Percentiles rank a stretch among this genome's conserved stretches.
These are phyloP conservation scores for Ascochyta fabae DNA, from an alignment of 2,329 filamentous ascomycete genomes.

Conservation along the genomic window DNA sequence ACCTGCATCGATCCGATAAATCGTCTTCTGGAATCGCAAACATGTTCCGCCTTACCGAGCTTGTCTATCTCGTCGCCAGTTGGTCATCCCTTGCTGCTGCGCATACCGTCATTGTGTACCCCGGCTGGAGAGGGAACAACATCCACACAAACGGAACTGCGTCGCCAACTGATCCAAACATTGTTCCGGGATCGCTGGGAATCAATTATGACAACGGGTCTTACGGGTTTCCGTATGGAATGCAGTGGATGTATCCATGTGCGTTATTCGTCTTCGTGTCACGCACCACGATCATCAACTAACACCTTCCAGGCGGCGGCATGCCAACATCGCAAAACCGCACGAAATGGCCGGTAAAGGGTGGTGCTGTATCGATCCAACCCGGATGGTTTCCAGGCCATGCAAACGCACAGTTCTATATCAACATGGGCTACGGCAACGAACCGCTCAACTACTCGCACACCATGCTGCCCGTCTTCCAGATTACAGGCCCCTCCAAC, in stretches of 20 bases:
- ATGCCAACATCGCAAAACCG: slow-evolving; percentile 78
- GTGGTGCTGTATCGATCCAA: slow-evolving; percentile 88
- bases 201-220: slow-evolving; percentile 54
- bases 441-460: slow-evolving; percentile 87
- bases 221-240: slow-evolving; percentile 76
- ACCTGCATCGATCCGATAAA: background rate
- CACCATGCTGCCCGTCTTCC: slow-evolving; percentile 79
- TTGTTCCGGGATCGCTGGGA: slow-evolving; percentile 53
- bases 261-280: slow-evolving; percentile 49
- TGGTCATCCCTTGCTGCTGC: slow-evolving; percentile 59
- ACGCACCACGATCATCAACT: slow-evolving; percentile 5
- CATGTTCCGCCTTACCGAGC: slow-evolving; percentile 46
- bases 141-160: slow-evolving; percentile 74
- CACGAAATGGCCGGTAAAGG: slow-evolving; percentile 87
- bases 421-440: slow-evolving; percentile 88
- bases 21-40: slow-evolving; percentile 13
- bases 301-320: slow-evolving; percentile 73
- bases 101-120: slow-evolving; percentile 87
- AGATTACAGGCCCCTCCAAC: slow-evolving; percentile 81
- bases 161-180: slow-evolving; percentile 45
- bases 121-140: slow-evolving; percentile 86
- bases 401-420: slow-evolving; percentile 78
- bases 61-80: slow-evolving; percentile 41
- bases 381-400: slow-evolving; percentile 97
- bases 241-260: slow-evolving; percentile 98